A percentile compares a stretch with the other conserved stretches of the same genome.
Conservation (phyloP, 306 rosid species). For the Gynostemma pentaphyllum region DNA sequence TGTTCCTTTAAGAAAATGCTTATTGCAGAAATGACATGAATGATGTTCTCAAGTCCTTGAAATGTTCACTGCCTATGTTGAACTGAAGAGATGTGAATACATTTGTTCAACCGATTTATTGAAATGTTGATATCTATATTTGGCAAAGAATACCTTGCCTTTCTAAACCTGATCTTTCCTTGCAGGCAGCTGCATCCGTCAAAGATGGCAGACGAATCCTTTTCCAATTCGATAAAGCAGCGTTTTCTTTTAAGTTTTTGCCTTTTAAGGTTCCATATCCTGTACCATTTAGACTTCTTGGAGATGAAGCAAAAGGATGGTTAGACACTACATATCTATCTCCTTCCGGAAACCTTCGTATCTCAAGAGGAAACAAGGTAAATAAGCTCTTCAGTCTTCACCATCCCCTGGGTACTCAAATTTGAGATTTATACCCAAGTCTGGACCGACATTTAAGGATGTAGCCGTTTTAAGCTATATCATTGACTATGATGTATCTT, state of each 20-base stretch:
- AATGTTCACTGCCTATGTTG: too few species aligned
- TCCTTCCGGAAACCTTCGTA: conserved; percentile 71
- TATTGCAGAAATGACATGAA: too few species aligned
- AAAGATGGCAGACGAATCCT: conserved; percentile 80
- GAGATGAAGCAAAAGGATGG: conserved; percentile 98
- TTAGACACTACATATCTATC: conserved; percentile 90
- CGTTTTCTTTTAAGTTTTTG: conserved; percentile 65
- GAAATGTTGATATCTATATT: too few species aligned
- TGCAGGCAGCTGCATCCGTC: conserved; percentile 75
- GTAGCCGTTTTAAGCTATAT: too few species aligned
- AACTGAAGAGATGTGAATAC: too few species aligned
- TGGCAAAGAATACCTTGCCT: background rate
- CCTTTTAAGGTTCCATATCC: conserved; percentile 99
- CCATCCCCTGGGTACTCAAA: background rate
- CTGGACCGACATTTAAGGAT: background rate
- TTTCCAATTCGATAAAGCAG: conserved; percentile 86
- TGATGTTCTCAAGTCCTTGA: too few species aligned
- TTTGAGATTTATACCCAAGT: too few species aligned
- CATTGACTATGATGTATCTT: background rate
- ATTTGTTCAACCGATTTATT: too few species aligned
- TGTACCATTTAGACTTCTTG: conserved; percentile 85
- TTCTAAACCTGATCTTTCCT: background rate
- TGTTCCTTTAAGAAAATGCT: too few species aligned
- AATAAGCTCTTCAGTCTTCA: conserved; percentile 17
- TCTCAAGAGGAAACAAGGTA: conserved; percentile 97